Evolutionary conservation across 2,329 filamentous ascomycete genomes (phyloP).

Genomic region (Penicillium sp.): DNA sequence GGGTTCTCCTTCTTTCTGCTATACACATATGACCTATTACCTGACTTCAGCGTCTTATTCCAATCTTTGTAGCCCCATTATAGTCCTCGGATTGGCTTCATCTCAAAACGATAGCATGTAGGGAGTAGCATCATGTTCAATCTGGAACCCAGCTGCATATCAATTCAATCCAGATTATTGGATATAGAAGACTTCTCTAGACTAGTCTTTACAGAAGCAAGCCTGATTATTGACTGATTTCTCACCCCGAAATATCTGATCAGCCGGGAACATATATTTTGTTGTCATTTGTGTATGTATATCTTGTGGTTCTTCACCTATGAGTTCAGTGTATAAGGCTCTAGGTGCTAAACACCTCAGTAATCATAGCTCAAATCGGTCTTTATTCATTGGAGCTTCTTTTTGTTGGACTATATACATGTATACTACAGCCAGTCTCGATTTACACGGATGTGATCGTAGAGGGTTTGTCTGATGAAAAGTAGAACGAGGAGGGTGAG

Average conservation of each 20-base stretch:
- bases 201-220: neutral
- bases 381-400: neutral
- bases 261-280: neutral
- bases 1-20: neutral
- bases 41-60: neutral
- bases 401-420: neutral
- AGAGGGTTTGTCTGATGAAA: too few species aligned
- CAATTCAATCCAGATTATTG: neutral
- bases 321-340: neutral
- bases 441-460: too few species aligned
- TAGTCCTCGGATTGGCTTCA: neutral
- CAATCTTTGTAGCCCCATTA: neutral
- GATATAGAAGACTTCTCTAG: too few species aligned
- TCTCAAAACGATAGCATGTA: neutral
- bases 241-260: neutral
- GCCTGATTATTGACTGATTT: too few species aligned
- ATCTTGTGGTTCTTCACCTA: too few species aligned
- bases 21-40: neutral
- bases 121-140: neutral
- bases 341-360: neutral
- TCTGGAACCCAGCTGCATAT: neutral
- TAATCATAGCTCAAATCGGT: neutral
- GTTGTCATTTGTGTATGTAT: neutral
- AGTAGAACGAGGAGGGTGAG: too few species aligned
- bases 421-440: too few species aligned